These are phyloP conservation scores for Clitopilus hobsonii DNA, from an alignment of 768 basidiomycete species.

Conservation along the genomic window DNA sequence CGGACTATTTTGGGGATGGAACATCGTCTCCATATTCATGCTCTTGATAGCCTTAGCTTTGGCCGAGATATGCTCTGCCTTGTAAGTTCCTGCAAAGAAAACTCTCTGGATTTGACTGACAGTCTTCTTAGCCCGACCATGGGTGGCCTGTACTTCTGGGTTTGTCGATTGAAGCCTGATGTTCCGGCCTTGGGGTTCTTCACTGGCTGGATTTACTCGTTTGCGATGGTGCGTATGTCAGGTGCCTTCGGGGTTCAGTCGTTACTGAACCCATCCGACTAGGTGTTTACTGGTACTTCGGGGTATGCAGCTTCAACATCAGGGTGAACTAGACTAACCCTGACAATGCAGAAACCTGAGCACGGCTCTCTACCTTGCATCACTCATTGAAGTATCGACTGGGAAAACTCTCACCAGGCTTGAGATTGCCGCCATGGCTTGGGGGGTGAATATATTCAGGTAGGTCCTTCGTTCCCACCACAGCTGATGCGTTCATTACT, in stretches of 20 bases:
- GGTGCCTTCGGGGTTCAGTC: not conserved
- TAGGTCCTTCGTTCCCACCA: not conserved
- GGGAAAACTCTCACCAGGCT: constrained; percentile 39
- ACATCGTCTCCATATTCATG: constrained; percentile 55
- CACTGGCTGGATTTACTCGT: constrained; percentile 58
- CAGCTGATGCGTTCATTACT: not conserved
- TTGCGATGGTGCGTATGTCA: constrained; percentile 36
- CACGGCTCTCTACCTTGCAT: constrained; percentile 51
- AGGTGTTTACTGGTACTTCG: constrained; percentile 49
- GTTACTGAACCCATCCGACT: not conserved
- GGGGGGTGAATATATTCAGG: constrained; percentile 45
- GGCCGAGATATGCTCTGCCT: constrained; percentile 56
- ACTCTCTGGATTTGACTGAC: not conserved
- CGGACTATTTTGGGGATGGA: constrained; percentile 59
- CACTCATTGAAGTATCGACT: constrained; percentile 44
- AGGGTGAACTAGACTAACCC: constrained; percentile 22
- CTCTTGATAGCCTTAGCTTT: constrained; percentile 50
- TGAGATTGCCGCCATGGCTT: constrained; percentile 49
- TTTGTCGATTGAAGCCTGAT: constrained; percentile 56
- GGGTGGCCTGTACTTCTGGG: constrained; percentile 62
- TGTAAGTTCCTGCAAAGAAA: no score
- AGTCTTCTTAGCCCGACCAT: constrained; percentile 38
- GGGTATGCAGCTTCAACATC: constrained; percentile 40
- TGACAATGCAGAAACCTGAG: constrained; percentile 17
- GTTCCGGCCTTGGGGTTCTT: constrained; percentile 46